Evolutionary conservation across 2,329 filamentous ascomycete genomes (phyloP), one percentile per base, ranked within the genome.

Genomic region (Colletotrichum sublineola): DNA sequence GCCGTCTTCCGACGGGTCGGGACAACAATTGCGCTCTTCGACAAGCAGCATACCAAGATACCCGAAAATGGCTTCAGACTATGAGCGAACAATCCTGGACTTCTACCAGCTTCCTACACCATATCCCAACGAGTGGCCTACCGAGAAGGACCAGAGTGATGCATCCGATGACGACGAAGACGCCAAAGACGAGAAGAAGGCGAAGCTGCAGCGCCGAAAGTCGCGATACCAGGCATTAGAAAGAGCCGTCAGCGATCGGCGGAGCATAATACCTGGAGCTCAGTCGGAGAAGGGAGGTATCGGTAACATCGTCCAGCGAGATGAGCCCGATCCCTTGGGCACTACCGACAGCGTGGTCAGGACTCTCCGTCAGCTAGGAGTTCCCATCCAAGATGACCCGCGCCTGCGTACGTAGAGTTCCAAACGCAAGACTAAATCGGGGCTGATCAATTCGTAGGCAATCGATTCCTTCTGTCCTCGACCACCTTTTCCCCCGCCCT

Each of bases 251-350:
- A 93, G 92, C 81, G 89, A 91, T 76, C 88, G 91, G 71, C 88
- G 89, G 77, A 94, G 90, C 80, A 84, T 87, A 62, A 83, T 94
- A 24, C 88, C 90, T 0, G 92, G 92, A 1, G 89, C 92, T 6
- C 90, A 94, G 79, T 90, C 89, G 3, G 89, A 88, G 62, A 84
- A 82, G 74, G 89, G 90, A 78, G 92, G 92, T 40, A 86, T 92
- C 57, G 92, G 93, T 75, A 96, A 91, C 77, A 83, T 96, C 73
- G 93, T 97, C 40, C 94, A 96, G 79, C 93, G 93, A 79, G 96
- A 99, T 80, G 97, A 99, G 81, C 90, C 94, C 2, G 96, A 99
- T 83, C 95, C 96, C 5, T 83, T 99, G 65, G 96, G 96, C n/a
- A 91, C 91, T 64, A 91, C 92, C 1, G 93, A 96, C 68, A 98